Evolutionary conservation across 1,284 basidiomycete genomes (phyloP).

Genomic region (Prillingera fragicola): DNA sequence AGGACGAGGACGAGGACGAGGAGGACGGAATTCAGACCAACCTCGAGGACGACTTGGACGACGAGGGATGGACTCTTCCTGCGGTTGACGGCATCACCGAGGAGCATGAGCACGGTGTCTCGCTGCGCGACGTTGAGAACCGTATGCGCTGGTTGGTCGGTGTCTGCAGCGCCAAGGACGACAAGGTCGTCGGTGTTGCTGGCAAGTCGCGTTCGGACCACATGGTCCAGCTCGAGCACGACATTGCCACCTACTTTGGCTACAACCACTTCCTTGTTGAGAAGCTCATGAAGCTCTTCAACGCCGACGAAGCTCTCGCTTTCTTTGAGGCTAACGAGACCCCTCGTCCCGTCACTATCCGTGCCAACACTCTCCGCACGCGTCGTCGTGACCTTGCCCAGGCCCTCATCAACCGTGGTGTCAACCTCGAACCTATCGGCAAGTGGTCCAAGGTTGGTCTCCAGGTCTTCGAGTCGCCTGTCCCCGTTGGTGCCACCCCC

Average conservation of each 20-base stretch:
- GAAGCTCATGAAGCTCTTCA: slow-evolving; percentile 91
- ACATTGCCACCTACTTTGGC: slow-evolving; percentile 92
- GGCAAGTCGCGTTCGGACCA: slow-evolving; percentile 86
- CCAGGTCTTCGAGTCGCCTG: slow-evolving; percentile 93
- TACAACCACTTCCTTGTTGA: slow-evolving; percentile 95
- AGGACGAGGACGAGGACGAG: slow-evolving; percentile 42
- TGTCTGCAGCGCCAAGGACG: slow-evolving; percentile 64
- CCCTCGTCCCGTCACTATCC: slow-evolving; percentile 92
- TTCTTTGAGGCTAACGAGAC: slow-evolving; percentile 99
- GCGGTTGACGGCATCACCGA: slow-evolving; percentile 75
- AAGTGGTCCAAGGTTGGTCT: slow-evolving; percentile 99
- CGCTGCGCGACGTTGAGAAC: slow-evolving; percentile 74
- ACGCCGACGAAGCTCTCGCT: slow-evolving; percentile 91
- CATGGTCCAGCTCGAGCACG: slow-evolving; percentile 75
- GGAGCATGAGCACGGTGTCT: slow-evolving; percentile 63
- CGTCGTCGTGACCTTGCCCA: slow-evolving; percentile 92
- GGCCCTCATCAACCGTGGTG: slow-evolving; percentile 88
- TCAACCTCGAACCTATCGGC: slow-evolving; percentile 94
- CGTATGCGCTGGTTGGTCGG: slow-evolving; percentile 84
- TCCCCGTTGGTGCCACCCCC: slow-evolving; percentile 94
- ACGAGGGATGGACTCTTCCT: slow-evolving; percentile 70
- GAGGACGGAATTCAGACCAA: slow-evolving; percentile 49
- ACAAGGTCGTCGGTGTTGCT: slow-evolving; percentile 52
- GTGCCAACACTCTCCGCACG: slow-evolving; percentile 93
- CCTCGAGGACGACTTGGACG: slow-evolving; percentile 56